Conservation (phyloP, 306 rosid species). For the Prinsepia uniflora region DNA sequence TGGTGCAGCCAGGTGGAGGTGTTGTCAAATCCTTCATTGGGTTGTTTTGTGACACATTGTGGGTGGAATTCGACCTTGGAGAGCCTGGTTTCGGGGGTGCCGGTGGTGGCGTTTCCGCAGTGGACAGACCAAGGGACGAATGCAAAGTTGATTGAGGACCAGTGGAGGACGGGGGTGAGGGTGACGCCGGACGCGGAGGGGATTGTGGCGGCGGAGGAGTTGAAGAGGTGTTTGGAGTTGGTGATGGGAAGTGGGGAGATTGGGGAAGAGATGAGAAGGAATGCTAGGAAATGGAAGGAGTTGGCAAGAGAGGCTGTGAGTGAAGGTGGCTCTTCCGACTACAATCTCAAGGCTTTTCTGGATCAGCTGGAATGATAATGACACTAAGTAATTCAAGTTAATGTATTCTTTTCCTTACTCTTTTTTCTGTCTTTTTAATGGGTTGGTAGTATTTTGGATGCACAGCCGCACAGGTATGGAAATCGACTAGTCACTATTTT, state of each 20-base stretch:
- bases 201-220: conserved; percentile 22
- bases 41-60: conserved; percentile 36
- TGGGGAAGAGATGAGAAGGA: conserved; percentile 23
- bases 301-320: conserved; percentile 25
- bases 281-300: conserved; percentile 29
- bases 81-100: conserved; percentile 30
- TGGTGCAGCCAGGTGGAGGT: conserved; percentile 38
- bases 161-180: conserved; percentile 33
- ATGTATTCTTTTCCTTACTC: neutral
- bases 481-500: too few relatives aligned
- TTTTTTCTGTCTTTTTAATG: neutral
- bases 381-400: neutral
- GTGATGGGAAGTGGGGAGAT: conserved; percentile 21
- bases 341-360: conserved; percentile 28
- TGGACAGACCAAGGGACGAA: conserved; percentile 31
- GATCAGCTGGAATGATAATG: conserved; percentile 4
- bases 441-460: neutral
- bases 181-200: conserved; percentile 18
- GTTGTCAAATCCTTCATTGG: conserved; percentile 21
- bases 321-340: conserved; percentile 33
- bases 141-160: conserved; percentile 34
- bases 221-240: conserved; percentile 33
- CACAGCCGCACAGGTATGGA: too few relatives aligned
- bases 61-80: conserved; percentile 40
- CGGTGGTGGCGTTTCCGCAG: conserved; percentile 28